phyloP scores from a whole-genome alignment of 345 rosid genomes.

The Populus ilicifolia region DNA sequence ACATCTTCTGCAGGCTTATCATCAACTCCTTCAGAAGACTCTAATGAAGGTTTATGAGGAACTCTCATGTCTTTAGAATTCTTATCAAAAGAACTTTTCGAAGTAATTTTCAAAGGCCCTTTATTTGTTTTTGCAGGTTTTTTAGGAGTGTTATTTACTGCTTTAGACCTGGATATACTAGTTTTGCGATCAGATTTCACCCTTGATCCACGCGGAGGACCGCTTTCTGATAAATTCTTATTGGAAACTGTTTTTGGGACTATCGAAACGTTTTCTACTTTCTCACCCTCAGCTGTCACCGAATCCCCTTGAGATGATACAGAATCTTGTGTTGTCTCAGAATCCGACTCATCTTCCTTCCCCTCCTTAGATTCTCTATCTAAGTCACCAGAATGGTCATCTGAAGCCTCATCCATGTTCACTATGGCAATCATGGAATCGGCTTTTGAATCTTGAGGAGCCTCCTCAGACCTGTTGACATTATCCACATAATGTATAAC shows the following conservation, averaged over 20 bases:
- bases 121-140: conserved; percentile 31
- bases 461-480: conserved; percentile 40
- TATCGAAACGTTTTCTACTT: conserved; percentile 35
- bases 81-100: conserved; percentile 23
- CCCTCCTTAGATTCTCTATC: conserved; percentile 39
- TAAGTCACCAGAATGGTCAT: conserved; percentile 39
- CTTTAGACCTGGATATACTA: conserved; percentile 23
- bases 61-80: conserved; percentile 22
- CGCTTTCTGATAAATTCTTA: conserved; percentile 21
- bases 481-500: conserved; percentile 66
- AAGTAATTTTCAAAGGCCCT: conserved; percentile 32
- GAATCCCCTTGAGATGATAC: conserved; percentile 52
- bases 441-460: conserved; percentile 30
- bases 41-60: conserved; percentile 37
- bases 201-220: conserved; percentile 22
- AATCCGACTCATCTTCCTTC: conserved; percentile 50
- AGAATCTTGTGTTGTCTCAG: conserved; percentile 54
- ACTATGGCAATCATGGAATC: conserved; percentile 12
- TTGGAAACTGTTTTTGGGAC: conserved; percentile 25
- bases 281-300: conserved; percentile 45
- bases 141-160: conserved; percentile 20
- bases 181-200: conserved; percentile 24
- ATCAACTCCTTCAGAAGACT: conserved; percentile 44
- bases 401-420: conserved; percentile 31
- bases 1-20: conserved; percentile 37